phyloP scores from a whole-genome alignment of 441 rosid genomes.

The Melastoma candidum region DNA sequence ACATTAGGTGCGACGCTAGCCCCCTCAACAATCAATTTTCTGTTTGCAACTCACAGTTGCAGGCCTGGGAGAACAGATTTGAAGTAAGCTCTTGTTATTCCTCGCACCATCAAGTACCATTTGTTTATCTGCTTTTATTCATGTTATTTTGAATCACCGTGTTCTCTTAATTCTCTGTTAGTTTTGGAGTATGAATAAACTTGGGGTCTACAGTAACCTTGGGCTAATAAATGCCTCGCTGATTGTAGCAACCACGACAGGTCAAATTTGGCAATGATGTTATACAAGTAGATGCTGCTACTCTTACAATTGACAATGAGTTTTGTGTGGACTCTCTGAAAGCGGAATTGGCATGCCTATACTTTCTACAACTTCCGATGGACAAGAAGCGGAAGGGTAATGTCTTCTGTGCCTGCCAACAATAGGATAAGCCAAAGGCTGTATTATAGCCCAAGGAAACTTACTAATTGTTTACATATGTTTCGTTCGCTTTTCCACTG shows the following conservation, averaged over 20 bases:
- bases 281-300: slow-evolving; percentile 35
- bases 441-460: too few species aligned
- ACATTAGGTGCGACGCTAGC: slow-evolving; percentile 37
- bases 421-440: too few species aligned
- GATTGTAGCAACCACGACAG: slow-evolving; percentile 42
- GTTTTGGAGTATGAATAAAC: neutral
- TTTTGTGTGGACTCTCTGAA: slow-evolving; percentile 44
- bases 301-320: slow-evolving; percentile 26
- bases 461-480: too few species aligned
- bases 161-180: slow-evolving; percentile 2
- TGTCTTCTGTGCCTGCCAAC: slow-evolving; percentile 8
- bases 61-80: slow-evolving; percentile 24
- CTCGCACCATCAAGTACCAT: neutral
- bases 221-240: slow-evolving; percentile 2
- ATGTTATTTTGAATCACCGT: slow-evolving; percentile 4
- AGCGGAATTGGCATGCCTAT: slow-evolving; percentile 78
- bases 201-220: slow-evolving; percentile 5
- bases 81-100: slow-evolving; percentile 34
- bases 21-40: slow-evolving; percentile 26
- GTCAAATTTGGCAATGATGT: slow-evolving; percentile 49
- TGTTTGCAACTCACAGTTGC: slow-evolving; percentile 33
- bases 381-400: slow-evolving; percentile 79
- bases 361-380: slow-evolving; percentile 64
- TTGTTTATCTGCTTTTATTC: neutral
- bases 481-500: too few species aligned